Conservation (phyloP, 441 rosid species). For the Mallotus repandus region DNA sequence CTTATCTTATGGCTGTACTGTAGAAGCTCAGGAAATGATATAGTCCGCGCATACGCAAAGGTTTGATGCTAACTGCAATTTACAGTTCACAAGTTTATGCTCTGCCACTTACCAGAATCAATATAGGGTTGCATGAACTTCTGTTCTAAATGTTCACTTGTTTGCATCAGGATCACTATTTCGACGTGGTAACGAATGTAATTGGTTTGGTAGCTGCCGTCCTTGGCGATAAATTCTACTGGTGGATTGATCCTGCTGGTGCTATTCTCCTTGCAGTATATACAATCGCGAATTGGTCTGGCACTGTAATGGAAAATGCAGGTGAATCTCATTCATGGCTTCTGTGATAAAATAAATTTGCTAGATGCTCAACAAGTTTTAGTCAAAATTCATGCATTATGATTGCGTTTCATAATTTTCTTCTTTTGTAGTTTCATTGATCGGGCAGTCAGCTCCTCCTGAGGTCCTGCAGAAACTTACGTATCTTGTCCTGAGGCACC, state of each 20-base stretch:
- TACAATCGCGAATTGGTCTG: conserved; percentile 79
- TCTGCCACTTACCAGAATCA: no score
- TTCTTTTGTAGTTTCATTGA: conserved; percentile 52
- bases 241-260: conserved; percentile 91
- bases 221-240: conserved; percentile 60
- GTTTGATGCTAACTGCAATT: conserved; percentile 31
- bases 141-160: neutral
- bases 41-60: conserved; percentile 90
- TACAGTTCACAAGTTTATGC: neutral
- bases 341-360: neutral
- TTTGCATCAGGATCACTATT: conserved; percentile 66
- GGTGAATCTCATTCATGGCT: conserved; percentile 29
- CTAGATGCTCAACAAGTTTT: neutral
- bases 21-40: conserved; percentile 62
- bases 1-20: conserved; percentile 83
- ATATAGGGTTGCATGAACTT: no score
- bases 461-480: conserved; percentile 74
- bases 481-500: conserved; percentile 55
- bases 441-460: conserved; percentile 77
- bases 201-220: conserved; percentile 76
- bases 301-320: conserved; percentile 82
- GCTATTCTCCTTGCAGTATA: conserved; percentile 74
- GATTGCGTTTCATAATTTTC: neutral
- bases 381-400: neutral
- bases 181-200: conserved; percentile 76